Evolutionary conservation across 1,284 basidiomycete species (phyloP).

Genomic region (Tetrapyrgos nigripes): DNA sequence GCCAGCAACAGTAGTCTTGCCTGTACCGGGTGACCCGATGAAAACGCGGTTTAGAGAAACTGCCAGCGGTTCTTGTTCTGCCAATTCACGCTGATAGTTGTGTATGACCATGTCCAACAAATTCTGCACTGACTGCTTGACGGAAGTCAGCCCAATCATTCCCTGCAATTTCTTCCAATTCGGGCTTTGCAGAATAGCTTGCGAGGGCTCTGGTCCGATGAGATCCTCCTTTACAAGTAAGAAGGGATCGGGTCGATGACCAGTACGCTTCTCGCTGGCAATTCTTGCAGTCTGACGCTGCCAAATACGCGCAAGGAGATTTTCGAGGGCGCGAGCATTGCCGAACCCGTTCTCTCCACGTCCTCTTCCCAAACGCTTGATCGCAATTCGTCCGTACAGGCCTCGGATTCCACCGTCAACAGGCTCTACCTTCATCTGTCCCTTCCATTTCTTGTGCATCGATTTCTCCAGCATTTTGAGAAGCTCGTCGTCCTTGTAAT

Average conservation of each 20-base stretch:
- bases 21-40: slow-evolving; percentile 69
- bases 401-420: slow-evolving; percentile 58
- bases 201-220: slow-evolving; percentile 67
- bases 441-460: slow-evolving; percentile 51
- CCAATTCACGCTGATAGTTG: slow-evolving; percentile 66
- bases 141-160: slow-evolving; percentile 58
- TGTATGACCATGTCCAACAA: slow-evolving; percentile 51
- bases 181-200: slow-evolving; percentile 48
- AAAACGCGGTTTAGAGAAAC: slow-evolving; percentile 69
- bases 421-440: slow-evolving; percentile 61
- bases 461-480: slow-evolving; percentile 56
- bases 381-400: slow-evolving; percentile 60
- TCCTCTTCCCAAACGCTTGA: slow-evolving; percentile 60
- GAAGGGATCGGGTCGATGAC: slow-evolving; percentile 52
- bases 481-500: slow-evolving; percentile 64
- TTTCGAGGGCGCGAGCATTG: slow-evolving; percentile 66
- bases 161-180: slow-evolving; percentile 59
- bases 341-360: slow-evolving; percentile 65
- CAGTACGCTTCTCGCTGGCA: slow-evolving; percentile 43
- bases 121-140: slow-evolving; percentile 61
- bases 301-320: slow-evolving; percentile 49
- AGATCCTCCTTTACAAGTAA: slow-evolving; percentile 57
- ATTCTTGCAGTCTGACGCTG: slow-evolving; percentile 61
- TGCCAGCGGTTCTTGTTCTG: slow-evolving; percentile 56
- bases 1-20: slow-evolving; percentile 72